Evolutionary conservation across 179 eudicot species (phyloP).

Genomic region (Beta macrorhiza): DNA sequence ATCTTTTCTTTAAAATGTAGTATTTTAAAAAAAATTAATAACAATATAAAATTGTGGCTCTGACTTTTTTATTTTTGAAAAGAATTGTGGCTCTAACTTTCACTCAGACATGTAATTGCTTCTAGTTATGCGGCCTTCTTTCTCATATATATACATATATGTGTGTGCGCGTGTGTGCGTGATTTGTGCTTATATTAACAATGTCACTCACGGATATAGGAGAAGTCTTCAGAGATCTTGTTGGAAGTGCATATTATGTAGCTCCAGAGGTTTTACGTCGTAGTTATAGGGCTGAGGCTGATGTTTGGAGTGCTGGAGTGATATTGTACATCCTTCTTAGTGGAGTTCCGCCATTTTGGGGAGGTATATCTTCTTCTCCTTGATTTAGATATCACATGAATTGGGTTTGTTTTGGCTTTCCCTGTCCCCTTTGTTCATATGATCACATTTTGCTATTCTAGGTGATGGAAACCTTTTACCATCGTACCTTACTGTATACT

Average conservation of each 20-base stretch:
- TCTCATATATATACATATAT: no score
- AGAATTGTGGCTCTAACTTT: no score
- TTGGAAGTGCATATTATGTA: slow-evolving; percentile 97
- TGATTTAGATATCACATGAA: background rate
- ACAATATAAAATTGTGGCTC: no score
- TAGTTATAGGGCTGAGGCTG: slow-evolving; percentile 80
- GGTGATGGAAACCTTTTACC: background rate
- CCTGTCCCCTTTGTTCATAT: background rate
- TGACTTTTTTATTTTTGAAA: no score
- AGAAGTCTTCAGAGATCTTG: slow-evolving; percentile 79
- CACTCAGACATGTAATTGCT: no score
- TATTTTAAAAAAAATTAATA: no score
- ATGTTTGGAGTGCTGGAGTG: slow-evolving; percentile 97
- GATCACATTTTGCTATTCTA: background rate
- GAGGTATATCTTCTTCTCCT: slow-evolving; percentile 49
- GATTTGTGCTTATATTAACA: slow-evolving; percentile 1
- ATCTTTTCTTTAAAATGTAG: no score
- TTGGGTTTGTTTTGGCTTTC: background rate
- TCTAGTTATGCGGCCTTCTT: no score
- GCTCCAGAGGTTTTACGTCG: slow-evolving; percentile 97
- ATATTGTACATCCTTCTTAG: slow-evolving; percentile 86
- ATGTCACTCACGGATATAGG: slow-evolving; percentile 46
- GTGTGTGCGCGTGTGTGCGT: no score
- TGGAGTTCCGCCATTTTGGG: slow-evolving; percentile 97
- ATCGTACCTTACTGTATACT: background rate